Evolutionary conservation across 2,329 filamentous ascomycete species (phyloP), one percentile per base, ranked within the genome.

Genomic region (Monosporascus sp.): DNA sequence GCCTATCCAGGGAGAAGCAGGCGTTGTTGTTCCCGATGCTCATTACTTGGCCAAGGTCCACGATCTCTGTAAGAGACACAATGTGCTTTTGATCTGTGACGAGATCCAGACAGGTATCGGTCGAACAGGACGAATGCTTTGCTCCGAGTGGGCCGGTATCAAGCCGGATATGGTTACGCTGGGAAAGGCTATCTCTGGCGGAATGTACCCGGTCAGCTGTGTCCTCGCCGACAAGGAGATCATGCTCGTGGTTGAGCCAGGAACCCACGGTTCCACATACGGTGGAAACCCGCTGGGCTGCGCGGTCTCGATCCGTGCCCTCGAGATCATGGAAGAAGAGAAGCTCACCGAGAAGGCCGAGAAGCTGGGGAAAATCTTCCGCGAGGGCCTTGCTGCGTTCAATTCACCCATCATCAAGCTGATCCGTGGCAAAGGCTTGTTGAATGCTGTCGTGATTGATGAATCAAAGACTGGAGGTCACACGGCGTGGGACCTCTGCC

Each of bases 41-140:
- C 86, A 87, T 72, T 99, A 99, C 74, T 83, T 99, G 37, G 72
- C 78, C 61, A 84, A 87, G 65, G 89, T 92, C 46, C 83, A 90
- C 52, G 88, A 82, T 24, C 85, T 97, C 24, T 99, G 94, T 78
- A 90, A 90, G 73, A 89, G 96, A 79, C 84, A 97, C 80, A 96
- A 97, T 59, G 91, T 96, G 39, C 84, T 99, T 47, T 77, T 99
- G 68, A 97, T 99, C 71, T 96, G 90, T 71, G 94, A 99, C 70
- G 94, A 99, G 80, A 97, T 99, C 65, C 94, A 99, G 75, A 99
- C 94, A 5, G 93, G 93, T 60, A 96, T 99, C 68, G 94, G 91
- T 51, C 87, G 94, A 58, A 99, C 94, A 18, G 94, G 94, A 50
- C 89, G 88, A 67, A 88, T 99, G 77, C 84, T 99, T 51, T 96